Conservation (phyloP, 805 yeast species). For the Zygosaccharomyces gambellarensis region DNA sequence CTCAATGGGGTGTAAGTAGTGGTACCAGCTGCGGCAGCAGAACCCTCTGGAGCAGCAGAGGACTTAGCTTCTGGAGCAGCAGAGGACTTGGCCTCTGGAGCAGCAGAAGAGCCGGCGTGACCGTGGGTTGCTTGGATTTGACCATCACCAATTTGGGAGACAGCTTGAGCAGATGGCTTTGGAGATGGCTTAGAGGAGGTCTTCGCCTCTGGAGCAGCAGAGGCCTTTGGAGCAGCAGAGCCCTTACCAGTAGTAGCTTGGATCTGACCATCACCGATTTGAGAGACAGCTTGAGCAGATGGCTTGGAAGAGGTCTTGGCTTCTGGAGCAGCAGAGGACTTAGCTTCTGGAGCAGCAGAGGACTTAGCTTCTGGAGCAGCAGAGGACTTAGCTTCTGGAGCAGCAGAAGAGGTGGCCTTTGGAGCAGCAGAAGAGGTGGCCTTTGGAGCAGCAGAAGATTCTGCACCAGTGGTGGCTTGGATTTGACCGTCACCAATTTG, state of each 20-base stretch:
- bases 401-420: constrained; percentile 32
- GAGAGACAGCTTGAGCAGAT: constrained; percentile 35
- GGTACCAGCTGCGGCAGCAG: constrained; percentile 36
- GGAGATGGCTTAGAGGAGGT: constrained; percentile 39
- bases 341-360: constrained; percentile 38
- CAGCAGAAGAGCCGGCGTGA: constrained; percentile 30
- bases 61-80: constrained; percentile 35
- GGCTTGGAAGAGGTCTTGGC: constrained; percentile 10
- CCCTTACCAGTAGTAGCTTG: constrained; percentile 20
- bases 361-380: constrained; percentile 35
- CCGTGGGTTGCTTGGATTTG: constrained; percentile 38
- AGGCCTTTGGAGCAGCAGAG: constrained; percentile 13
- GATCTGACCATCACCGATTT: constrained; percentile 44
- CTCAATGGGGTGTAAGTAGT: constrained; percentile 19
- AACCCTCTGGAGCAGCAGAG: constrained; percentile 38
- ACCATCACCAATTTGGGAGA: constrained; percentile 41
- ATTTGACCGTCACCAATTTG: constrained; percentile 63
- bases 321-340: too few relatives aligned
- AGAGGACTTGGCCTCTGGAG: constrained; percentile 33
- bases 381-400: constrained; percentile 33
- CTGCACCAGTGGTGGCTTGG: constrained; percentile 42
- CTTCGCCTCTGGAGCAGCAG: constrained; percentile 22
- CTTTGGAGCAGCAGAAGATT: constrained; percentile 30
- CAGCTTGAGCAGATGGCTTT: constrained; percentile 37
- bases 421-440: constrained; percentile 1